Conservation (phyloP, 345 rosid genomes). For the Lumnitzera littorea region DNA sequence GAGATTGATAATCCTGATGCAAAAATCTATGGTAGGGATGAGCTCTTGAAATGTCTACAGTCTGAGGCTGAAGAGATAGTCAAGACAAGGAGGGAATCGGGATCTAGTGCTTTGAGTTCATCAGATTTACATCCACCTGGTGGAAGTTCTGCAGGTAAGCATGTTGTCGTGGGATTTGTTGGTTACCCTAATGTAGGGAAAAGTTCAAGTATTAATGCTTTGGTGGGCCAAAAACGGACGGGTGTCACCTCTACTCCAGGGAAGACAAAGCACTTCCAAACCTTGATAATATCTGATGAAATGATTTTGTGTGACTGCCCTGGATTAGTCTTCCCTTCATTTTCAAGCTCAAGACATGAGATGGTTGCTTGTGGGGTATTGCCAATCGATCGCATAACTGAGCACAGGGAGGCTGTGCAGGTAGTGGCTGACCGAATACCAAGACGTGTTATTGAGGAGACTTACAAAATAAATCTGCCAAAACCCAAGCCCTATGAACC, state of each 20-base stretch:
- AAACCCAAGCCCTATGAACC: slow-evolving; percentile 83
- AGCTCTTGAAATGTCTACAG: slow-evolving; percentile 66
- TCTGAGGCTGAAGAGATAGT: slow-evolving; percentile 71
- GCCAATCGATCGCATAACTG: slow-evolving; percentile 88
- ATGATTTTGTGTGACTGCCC: slow-evolving; percentile 91
- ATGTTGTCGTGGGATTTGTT: slow-evolving; percentile 76
- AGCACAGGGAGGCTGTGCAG: slow-evolving; percentile 83
- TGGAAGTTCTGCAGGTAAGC: slow-evolving; percentile 19
- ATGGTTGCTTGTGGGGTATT: slow-evolving; percentile 94
- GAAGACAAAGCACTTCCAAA: slow-evolving; percentile 94
- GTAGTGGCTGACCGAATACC: slow-evolving; percentile 78
- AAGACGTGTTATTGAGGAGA: slow-evolving; percentile 51
- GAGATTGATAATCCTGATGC: slow-evolving; percentile 40
- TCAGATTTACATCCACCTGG: slow-evolving; percentile 14
- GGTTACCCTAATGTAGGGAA: slow-evolving; percentile 98
- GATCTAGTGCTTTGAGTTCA: slow-evolving; percentile 19
- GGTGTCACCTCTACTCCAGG: slow-evolving; percentile 97
- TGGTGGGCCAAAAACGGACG: slow-evolving; percentile 85
- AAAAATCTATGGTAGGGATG: slow-evolving; percentile 71
- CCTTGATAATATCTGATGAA: slow-evolving; percentile 68
- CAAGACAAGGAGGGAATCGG: slow-evolving; percentile 37
- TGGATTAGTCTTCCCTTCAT: slow-evolving; percentile 84
- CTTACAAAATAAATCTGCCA: slow-evolving; percentile 68
- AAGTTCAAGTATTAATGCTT: slow-evolving; percentile 89
- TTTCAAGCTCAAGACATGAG: slow-evolving; percentile 82